phyloP scores from a whole-genome alignment of 2,329 filamentous ascomycete species.

The Tympanopsis confertula region DNA sequence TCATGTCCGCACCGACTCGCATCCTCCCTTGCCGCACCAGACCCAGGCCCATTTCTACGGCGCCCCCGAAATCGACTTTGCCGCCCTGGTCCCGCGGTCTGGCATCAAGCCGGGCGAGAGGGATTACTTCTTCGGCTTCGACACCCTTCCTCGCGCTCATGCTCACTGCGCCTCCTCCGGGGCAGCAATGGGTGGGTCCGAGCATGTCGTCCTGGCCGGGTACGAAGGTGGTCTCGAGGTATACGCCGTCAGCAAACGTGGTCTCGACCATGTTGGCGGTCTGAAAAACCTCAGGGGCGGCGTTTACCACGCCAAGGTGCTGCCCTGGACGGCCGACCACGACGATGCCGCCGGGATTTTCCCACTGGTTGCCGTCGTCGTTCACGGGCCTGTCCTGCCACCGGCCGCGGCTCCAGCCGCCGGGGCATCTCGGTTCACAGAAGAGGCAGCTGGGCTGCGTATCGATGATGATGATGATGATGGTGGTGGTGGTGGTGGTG shows the following conservation, averaged over 20 bases:
- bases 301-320: slow-evolving; percentile 70
- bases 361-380: slow-evolving; percentile 66
- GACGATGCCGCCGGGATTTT: slow-evolving; percentile 42
- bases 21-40: slow-evolving; percentile 63
- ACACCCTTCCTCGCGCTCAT: slow-evolving; percentile 44
- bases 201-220: slow-evolving; percentile 65
- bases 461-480: not conserved
- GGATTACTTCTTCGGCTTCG: slow-evolving; percentile 73
- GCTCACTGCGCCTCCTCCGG: slow-evolving; percentile 23
- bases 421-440: not conserved
- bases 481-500: not conserved
- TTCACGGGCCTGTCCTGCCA: slow-evolving; percentile 65
- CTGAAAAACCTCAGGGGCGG: slow-evolving; percentile 69
- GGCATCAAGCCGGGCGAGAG: slow-evolving; percentile 52
- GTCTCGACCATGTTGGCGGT: slow-evolving; percentile 56
- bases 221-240: slow-evolving; percentile 73
- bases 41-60: slow-evolving; percentile 69
- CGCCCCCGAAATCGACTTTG: slow-evolving; percentile 59
- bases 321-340: slow-evolving; percentile 52
- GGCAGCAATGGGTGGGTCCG: slow-evolving; percentile 23
- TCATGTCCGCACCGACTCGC: slow-evolving; percentile 28
- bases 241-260: slow-evolving; percentile 60
- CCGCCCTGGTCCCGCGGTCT: slow-evolving; percentile 32
- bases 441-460: not conserved
- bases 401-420: slow-evolving; percentile 11